phyloP scores from a whole-genome alignment of 495 filamentous ascomycete genomes.

The Penicillium macrosclerotiorum region DNA sequence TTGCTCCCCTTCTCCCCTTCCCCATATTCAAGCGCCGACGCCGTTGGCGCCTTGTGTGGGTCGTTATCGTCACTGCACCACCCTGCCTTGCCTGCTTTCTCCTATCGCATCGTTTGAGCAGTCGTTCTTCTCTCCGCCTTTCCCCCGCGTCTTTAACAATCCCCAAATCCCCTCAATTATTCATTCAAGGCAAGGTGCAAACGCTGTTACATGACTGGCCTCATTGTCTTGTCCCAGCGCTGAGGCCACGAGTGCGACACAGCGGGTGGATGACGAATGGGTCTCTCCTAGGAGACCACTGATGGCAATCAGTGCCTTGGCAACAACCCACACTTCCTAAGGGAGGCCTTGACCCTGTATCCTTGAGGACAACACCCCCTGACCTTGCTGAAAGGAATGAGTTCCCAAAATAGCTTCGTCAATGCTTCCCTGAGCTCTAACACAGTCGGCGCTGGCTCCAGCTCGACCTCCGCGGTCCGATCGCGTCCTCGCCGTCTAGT shows the following conservation, averaged over 20 bases:
- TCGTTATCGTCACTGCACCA: conserved; percentile 22
- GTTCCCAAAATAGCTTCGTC: conserved; percentile 40
- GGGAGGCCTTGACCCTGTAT: conserved; percentile 25
- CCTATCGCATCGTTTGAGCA: conserved; percentile 19
- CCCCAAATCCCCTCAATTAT: not conserved
- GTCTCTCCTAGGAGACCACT: conserved; percentile 39
- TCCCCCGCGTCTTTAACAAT: conserved; percentile 2
- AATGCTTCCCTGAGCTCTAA: conserved; percentile 39
- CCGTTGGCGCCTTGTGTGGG: conserved; percentile 12
- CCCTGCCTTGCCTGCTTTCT: conserved; percentile 13
- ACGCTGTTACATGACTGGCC: conserved; percentile 7
- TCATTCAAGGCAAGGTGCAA: not conserved
- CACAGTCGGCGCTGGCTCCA: conserved; percentile 31
- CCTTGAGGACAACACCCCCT: conserved; percentile 15
- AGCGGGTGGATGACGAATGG: conserved; percentile 43
- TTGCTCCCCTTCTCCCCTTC: too few relatives aligned
- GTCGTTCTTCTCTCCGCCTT: conserved; percentile 4
- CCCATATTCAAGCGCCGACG: conserved; percentile 1
- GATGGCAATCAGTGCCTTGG: conserved; percentile 45
- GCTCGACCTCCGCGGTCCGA: conserved; percentile 39
- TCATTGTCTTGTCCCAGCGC: conserved; percentile 2
- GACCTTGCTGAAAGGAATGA: conserved; percentile 41
- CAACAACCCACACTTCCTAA: conserved; percentile 27
- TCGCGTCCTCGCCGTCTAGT: conserved; percentile 45
- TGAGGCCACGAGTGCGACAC: conserved; percentile 40